Base-by-base conservation (phyloP, 2,329 filamentous ascomycete genomes). In the Cordyceps sp. region DNA sequence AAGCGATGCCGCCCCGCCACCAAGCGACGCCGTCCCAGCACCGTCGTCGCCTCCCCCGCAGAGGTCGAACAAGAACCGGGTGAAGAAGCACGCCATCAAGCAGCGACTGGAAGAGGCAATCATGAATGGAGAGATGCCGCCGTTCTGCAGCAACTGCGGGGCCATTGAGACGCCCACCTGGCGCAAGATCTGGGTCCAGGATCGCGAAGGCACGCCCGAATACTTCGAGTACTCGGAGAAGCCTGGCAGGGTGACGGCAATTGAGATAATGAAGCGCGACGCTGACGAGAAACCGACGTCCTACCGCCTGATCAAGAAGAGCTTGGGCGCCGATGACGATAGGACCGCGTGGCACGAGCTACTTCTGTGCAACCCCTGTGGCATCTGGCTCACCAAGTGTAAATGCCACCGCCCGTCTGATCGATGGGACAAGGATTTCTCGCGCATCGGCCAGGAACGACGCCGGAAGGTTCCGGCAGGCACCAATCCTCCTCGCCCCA, bases 141-240 rank as follows among this genome's bases (percentile, higher is more conserved):
- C 79, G 1, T 96, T 78, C 47, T 98, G 90, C 52, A 72, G 72
- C 39, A 93, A 96, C 45, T 98, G 90, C 45, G 90, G 90, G 6
- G 81, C 85, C 6, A 93, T 98, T 35, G 82, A 96, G 45, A 98
- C 90, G 1, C 83, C 88, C 0, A 94, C 88, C 0, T 98, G 90
- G 90, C 76, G 90, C 37, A 90, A 88, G 47, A 83, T 90, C 10
- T 94, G 79, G 66, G 74, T 75, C n/a, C 83, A 84, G 45, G 66
- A 81, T 7, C 66, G 77, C 29, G 60, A 71, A 13, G 85, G 83
- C 2, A 65, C 66, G 21, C 83, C 84, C 1, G 65, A 69, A 4
- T 71, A 77, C 37, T 66, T 81, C 29, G 73, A 83, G 36, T 73
- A 78, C 33, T 81, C 77, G 0, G 74, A 80, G 36, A 77, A 78